phyloP scores from a whole-genome alignment of 306 rosid species.

The Dalbergia cochinchinensis region DNA sequence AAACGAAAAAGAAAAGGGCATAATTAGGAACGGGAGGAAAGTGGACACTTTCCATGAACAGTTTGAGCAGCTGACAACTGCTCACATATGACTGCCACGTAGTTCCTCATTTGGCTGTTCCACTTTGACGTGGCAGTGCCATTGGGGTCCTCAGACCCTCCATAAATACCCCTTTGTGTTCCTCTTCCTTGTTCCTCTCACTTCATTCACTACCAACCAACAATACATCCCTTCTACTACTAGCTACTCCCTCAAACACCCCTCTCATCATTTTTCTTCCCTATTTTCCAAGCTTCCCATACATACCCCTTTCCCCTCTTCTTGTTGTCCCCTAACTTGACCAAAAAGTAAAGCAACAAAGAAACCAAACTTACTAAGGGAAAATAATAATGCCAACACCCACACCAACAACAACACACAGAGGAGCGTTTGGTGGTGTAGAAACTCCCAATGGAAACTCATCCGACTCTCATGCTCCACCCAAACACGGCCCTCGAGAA shows the following conservation, averaged over 20 bases:
- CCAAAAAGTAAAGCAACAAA: not conserved
- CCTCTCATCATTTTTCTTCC: not conserved
- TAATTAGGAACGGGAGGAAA: not conserved
- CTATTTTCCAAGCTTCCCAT: too few relatives aligned
- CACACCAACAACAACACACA: conserved; percentile 23
- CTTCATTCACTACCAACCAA: conserved; percentile 36
- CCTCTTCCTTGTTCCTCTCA: conserved; percentile 47
- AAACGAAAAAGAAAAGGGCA: conserved; percentile 16
- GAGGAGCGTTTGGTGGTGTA: conserved; percentile 44
- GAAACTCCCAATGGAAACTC: conserved; percentile 50
- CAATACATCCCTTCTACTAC: not conserved
- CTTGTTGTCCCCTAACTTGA: conserved; percentile 21
- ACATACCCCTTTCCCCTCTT: not conserved
- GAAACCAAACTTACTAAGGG: not conserved
- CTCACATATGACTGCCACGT: conserved; percentile 61
- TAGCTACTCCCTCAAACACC: not conserved
- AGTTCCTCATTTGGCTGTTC: conserved; percentile 44
- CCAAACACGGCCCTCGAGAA: conserved; percentile 50
- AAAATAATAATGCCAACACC: conserved; percentile 33
- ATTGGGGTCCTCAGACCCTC: conserved; percentile 45
- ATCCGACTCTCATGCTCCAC: conserved; percentile 10
- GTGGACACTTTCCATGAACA: conserved; percentile 53
- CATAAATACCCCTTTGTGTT: conserved; percentile 59
- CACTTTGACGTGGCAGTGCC: conserved; percentile 67
- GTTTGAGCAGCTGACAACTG: conserved; percentile 47